A percentile compares a stretch with the other conserved stretches of the same genome.
These are phyloP conservation scores for Xylariaceae sp. DNA, from an alignment of 2,329 filamentous ascomycete genomes.

Conservation along the genomic window DNA sequence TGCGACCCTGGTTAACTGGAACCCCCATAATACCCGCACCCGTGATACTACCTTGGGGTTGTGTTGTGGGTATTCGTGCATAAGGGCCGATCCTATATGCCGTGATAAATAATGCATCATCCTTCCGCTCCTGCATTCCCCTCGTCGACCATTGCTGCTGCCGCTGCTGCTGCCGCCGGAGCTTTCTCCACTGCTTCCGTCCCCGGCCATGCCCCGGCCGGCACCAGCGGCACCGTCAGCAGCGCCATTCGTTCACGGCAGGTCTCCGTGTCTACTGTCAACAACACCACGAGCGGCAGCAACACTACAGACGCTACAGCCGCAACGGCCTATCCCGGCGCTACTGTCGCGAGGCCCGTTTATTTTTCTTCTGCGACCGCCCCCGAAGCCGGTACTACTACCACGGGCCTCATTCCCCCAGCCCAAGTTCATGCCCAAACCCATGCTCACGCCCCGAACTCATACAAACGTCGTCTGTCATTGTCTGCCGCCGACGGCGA, in stretches of 20 bases:
- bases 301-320: too few species aligned
- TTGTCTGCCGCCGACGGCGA: constrained; percentile 16
- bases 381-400: constrained; percentile 1
- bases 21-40: too few species aligned
- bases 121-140: constrained; percentile 13
- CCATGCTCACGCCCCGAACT: neutral
- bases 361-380: neutral
- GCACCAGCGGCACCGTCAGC: neutral
- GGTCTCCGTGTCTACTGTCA: neutral
- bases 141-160: constrained; percentile 6
- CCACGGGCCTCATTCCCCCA: neutral
- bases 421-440: neutral
- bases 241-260: neutral
- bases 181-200: constrained; percentile 4
- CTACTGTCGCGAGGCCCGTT: neutral
- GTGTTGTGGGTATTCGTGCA: too few species aligned
- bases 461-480: constrained; percentile 24
- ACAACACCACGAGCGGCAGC: neutral
- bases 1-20: too few species aligned
- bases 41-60: too few species aligned
- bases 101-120: constrained; percentile 4
- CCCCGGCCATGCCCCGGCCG: constrained; percentile 5
- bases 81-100: too few species aligned
- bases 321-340: neutral
- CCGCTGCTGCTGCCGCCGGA: constrained; percentile 4